Evolutionary conservation across 176 grass and related monocot genomes (phyloP), one percentile per base, ranked within the genome.

Genomic region (Carex kokanica): DNA sequence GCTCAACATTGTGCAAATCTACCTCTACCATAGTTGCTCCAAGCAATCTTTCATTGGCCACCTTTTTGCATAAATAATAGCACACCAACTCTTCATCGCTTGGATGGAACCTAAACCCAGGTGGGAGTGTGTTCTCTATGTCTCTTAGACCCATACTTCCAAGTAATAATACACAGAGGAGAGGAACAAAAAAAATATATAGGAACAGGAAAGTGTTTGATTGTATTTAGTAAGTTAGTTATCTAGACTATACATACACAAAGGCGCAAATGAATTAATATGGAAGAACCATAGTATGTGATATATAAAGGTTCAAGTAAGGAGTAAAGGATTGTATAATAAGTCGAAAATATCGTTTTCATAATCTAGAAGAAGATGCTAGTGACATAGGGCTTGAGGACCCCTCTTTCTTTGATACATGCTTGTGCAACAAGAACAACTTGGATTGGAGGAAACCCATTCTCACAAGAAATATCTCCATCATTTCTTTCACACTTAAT

Each of bases 51-150:
- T 79, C 69, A 9, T 75, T 61, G 49, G 71, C 73, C 41, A 88
- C 69, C 84, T 89, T 89, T 45, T 60, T 55, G 67, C 60, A 85
- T 27, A 89, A 85, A 81, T 86, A 89, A 85, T 83, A 68, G 62
- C 71, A 64, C 2, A 89, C 88, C 23, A 89, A 78, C 52, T 89
- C 88, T 74, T 89, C 60, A 56, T 89, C 88, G 13, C 88, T 89
- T 29, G 88, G 88, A 52, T 89, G 71, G 71, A 89, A 89, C 79
- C 88, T 83, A 31, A 89, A 89, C 17, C 88, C 88, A 0, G 84
- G 88, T 24, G 84, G 88, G 36, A 89, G 88, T 38, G 78, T 86
- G 23, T 84, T 86, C 80, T 89, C 88, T 49, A 89, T 79, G 7
- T 83, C 88, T 65, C 70, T 86, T 13, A 89, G 53, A 14, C 68